Base-by-base conservation (phyloP, 2,329 filamentous ascomycete species). In the Phaeoacremonium minimum region DNA sequence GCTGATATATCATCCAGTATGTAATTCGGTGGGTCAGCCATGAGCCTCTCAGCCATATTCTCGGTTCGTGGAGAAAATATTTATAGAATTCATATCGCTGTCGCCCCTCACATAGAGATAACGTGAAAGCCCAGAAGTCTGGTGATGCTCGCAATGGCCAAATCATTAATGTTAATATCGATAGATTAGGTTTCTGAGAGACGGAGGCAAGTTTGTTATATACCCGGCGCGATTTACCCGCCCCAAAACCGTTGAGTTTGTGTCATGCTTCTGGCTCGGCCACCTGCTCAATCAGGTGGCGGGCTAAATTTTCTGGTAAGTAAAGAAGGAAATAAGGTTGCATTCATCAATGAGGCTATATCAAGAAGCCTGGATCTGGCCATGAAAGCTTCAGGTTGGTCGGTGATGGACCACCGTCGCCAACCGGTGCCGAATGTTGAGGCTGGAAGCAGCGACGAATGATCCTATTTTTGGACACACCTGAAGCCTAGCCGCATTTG, bases 341-440 rank as follows among this genome's bases (percentile, higher is more conserved):
- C 45, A 52, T 33, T 40, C 37, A 39, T 42, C 45, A 51, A 47
- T 50, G 44, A 44, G 43, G 41, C 48, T 49, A 47, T 50, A 49
- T 38, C 40, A 26, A 9, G 22, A 18, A 4, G 18, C 14, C 35
- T 17, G 8, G 15, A 30, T 30, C 35, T 37, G 29, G 26, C 26
- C 29, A n/a, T 15, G n/a, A n/a, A n/a, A 9, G 9, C 22, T 9
- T 26, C n/a, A 9, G 9, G 22, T 26, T 26, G 22, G n/a, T 26
- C 22, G 22, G 22, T n/a, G 22, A n/a, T 9, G 9, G 22, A 26
- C 9, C 22, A n/a, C 22, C 22, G 22, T 26, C 9, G 22, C 22
- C 9, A 26, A 9, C 22, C 22, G 9, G 22, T 9, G 2, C n/a
- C 22, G 9, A 9, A 26, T 26, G 22, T 26, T 9, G n/a, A 26